Base-by-base conservation (phyloP, 768 basidiomycete species). In the Calocybe cyanea region DNA sequence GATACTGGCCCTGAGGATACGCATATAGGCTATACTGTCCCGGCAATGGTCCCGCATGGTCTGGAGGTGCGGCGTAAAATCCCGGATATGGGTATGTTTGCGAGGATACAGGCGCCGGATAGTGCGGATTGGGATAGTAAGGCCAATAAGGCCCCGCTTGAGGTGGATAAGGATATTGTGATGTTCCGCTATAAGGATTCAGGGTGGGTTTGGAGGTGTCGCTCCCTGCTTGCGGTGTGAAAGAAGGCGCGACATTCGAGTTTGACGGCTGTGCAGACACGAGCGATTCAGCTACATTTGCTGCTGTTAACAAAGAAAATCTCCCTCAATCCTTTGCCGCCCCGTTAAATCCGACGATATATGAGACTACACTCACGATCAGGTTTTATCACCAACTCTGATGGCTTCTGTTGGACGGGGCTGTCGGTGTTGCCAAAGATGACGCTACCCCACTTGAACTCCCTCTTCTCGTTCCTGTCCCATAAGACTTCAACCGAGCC, bases 361-460 rank as follows among this genome's bases (percentile, higher is more conserved):
- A 35, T 18, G 13, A n/a, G 19, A 44, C 18, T 38, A 42, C 36
- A 65, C 78, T 68, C 63, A 80, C 80, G 65, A 57, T 63, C 61
- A 67, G 69, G 59, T 40, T 77, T 75, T 31, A 67, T 57, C 9
- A 67, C 66, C 21, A 73, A 63, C 51, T 83, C 83, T 2, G 76
- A 71, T 15, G 85, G 85, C 54, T 84, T 87, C 58, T 86, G 85
- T 42, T 76, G 76, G n/a, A 87, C 77, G 43, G 81, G 80, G 4
- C 70, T 77, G 38, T 86, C 85, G 1, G 78, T 82, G 39, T 73
- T 81, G n/a, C 85, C 87, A 48, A 88, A 84, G 15, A 90, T 75
- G 15, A 91, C 79, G 55, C 81, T 83, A 21, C 81, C 78, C 88
- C 88, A 91, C 61, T 87, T 89, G 58, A 91, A 87, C 60, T 89